These are phyloP conservation scores for Alternaria infectoria DNA, from an alignment of 2,329 filamentous ascomycete genomes.

Conservation along the genomic window DNA sequence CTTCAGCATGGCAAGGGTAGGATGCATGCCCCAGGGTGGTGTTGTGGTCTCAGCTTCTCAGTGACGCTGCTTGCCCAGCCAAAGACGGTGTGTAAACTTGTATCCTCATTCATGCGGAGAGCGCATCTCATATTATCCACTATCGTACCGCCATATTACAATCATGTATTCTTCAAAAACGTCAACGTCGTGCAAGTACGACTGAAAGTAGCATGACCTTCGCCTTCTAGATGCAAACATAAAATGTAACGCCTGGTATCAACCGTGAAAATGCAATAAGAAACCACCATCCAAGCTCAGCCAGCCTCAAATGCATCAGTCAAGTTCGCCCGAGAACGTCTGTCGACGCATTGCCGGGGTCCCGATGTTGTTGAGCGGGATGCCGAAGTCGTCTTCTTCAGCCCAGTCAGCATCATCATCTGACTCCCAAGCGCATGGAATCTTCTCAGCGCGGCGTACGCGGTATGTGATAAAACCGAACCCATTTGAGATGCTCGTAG, in stretches of 20 bases:
- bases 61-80: slow-evolving; percentile 1
- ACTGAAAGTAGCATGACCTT: slow-evolving; percentile 21
- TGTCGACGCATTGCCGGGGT: slow-evolving; percentile 28
- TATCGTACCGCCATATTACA: slow-evolving; percentile 19
- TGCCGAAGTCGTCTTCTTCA: slow-evolving; percentile 66
- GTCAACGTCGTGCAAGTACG: slow-evolving; percentile 22
- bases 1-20: neutral
- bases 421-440: slow-evolving; percentile 63
- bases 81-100: slow-evolving; percentile 10
- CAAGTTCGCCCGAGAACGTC: slow-evolving; percentile 33
- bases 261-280: slow-evolving; percentile 19
- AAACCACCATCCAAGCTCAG: slow-evolving; percentile 5
- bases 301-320: slow-evolving; percentile 23
- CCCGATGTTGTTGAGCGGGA: slow-evolving; percentile 50
- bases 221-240: slow-evolving; percentile 30
- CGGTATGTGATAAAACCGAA: slow-evolving; percentile 45
- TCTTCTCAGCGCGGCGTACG: slow-evolving; percentile 37
- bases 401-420: slow-evolving; percentile 59
- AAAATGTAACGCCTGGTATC: slow-evolving; percentile 29
- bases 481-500: slow-evolving; percentile 70
- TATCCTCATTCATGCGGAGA: slow-evolving; percentile 6
- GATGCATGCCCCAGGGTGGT: neutral
- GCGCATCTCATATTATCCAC: neutral
- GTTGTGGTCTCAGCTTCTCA: slow-evolving; percentile 1
- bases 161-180: slow-evolving; percentile 21